Conservation (phyloP, 208 protist species). For the Trypanosoma caninum region DNA sequence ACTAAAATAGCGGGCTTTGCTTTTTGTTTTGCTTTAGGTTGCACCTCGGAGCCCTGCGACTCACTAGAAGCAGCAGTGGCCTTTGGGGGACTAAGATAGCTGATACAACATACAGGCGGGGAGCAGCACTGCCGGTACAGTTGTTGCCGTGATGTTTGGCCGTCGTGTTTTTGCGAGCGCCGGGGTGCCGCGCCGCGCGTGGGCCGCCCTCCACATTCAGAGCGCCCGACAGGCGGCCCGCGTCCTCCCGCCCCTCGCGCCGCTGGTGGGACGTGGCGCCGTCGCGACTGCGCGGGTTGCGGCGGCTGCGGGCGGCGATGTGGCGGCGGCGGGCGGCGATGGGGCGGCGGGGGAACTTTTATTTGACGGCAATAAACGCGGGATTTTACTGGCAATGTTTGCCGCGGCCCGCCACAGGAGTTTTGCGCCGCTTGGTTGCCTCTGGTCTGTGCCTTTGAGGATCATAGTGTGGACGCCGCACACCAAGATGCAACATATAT, state of each 20-base stretch:
- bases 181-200: conserved; percentile 63
- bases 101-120: neutral
- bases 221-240: conserved; percentile 52
- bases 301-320: conserved; percentile 1
- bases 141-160: conserved; percentile 58
- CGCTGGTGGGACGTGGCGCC: conserved; percentile 30
- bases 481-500: conserved; percentile 17
- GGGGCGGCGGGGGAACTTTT: neutral
- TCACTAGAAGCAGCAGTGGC: no score
- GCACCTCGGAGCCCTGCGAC: no score
- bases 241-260: conserved; percentile 53
- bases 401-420: neutral
- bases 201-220: conserved; percentile 64
- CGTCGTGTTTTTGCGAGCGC: conserved; percentile 80
- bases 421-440: neutral
- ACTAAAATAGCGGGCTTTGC: neutral
- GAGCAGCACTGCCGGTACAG: neutral
- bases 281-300: conserved; percentile 17
- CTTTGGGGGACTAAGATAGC: neutral
- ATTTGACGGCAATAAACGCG: neutral
- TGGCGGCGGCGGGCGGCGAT: neutral
- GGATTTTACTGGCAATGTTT: neutral
- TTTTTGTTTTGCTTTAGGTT: no score
- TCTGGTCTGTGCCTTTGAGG: conserved; percentile 22
- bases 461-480: conserved; percentile 27